Evolutionary conservation across 371 early-diverging fungal species (phyloP).

Genomic region (Mortierella sp.): DNA sequence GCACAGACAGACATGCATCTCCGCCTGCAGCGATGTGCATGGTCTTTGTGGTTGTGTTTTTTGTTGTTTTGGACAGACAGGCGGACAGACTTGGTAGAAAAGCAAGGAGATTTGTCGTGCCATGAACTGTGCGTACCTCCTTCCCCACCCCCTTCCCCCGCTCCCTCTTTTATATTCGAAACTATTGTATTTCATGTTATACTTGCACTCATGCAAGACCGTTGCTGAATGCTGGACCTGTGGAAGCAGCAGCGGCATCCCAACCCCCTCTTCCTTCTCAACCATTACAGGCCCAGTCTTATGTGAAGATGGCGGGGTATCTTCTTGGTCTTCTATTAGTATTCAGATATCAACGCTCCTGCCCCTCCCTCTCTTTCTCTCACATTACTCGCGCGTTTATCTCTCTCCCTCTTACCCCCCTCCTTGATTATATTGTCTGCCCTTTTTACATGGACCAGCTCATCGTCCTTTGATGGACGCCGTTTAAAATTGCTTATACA

Average conservation of each 20-base stretch:
- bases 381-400: too few species aligned
- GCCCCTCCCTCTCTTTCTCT: neutral
- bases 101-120: conserved; percentile 19
- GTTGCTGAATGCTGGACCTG: too few species aligned
- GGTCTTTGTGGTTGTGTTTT: neutral
- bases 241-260: neutral
- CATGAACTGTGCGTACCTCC: conserved; percentile 9
- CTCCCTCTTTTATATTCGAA: conserved; percentile 6
- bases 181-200: conserved; percentile 3
- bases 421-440: neutral
- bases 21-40: neutral
- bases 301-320: neutral
- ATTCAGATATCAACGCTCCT: too few species aligned
- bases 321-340: conserved; percentile 8
- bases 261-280: neutral
- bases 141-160: conserved; percentile 19
- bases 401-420: conserved; percentile 5
- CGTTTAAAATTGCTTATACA: conserved; percentile 1
- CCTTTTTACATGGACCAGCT: conserved; percentile 1
- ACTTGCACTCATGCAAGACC: neutral
- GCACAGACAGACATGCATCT: conserved; percentile 1
- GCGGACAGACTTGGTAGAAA: conserved; percentile 8
- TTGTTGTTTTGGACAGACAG: neutral
- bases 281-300: conserved; percentile 11
- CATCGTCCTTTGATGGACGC: conserved; percentile 16